These are phyloP conservation scores for Phyllosticta citribraziliensis DNA, from an alignment of 2,329 filamentous ascomycete genomes.

Conservation along the genomic window DNA sequence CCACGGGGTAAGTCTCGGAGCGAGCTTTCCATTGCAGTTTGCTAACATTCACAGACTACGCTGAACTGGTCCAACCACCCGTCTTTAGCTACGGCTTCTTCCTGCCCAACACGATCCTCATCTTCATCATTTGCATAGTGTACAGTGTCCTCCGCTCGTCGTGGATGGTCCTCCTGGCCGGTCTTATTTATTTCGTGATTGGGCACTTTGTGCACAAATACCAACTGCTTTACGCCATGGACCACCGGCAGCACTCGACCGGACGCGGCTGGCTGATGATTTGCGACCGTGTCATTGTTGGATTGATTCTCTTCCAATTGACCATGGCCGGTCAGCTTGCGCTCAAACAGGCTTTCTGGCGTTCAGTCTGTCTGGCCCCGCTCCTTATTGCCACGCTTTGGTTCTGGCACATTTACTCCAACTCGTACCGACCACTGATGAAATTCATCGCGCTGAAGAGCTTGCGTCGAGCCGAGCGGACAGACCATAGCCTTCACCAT, in stretches of 20 bases:
- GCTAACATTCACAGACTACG: conserved; percentile 50
- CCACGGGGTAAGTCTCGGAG: conserved; percentile 49
- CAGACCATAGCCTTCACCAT: conserved; percentile 29
- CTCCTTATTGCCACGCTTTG: conserved; percentile 73
- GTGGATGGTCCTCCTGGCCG: conserved; percentile 71
- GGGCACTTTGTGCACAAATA: conserved; percentile 94
- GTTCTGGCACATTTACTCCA: conserved; percentile 75
- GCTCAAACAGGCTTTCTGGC: conserved; percentile 60
- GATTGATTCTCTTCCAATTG: conserved; percentile 78
- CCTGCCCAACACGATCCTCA: conserved; percentile 79
- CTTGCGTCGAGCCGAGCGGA: conserved; percentile 54
- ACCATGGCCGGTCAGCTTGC: conserved; percentile 84
- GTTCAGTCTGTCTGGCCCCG: conserved; percentile 64
- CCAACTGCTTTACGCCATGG: conserved; percentile 95
- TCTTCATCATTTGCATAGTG: conserved; percentile 91
- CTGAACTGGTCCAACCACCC: conserved; percentile 70
- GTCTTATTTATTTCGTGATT: conserved; percentile 71
- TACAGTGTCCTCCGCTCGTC: conserved; percentile 80
- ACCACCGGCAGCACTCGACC: conserved; percentile 88
- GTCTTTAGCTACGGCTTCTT: conserved; percentile 95
- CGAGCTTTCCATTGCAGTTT: background rate
- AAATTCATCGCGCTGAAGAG: conserved; percentile 86
- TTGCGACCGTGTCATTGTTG: conserved; percentile 80
- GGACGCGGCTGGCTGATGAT: conserved; percentile 96
- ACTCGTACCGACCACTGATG: conserved; percentile 78